Evolutionary conservation across 2,329 filamentous ascomycete genomes (phyloP), one percentile per base, ranked within the genome.

Genomic region (Colletotrichum sp.): DNA sequence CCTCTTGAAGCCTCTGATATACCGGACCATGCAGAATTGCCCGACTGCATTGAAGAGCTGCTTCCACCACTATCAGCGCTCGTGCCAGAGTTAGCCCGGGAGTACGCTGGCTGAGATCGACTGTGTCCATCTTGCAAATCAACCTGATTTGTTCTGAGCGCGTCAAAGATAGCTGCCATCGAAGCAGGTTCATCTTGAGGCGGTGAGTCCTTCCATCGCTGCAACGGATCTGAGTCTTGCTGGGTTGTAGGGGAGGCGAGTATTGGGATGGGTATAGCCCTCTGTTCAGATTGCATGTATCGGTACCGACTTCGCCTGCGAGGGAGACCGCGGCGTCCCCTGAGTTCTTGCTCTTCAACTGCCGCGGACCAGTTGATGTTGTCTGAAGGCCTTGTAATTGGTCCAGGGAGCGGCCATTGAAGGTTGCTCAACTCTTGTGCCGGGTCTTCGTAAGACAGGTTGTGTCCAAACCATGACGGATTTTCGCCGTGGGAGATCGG

Each of bases 141-240:
- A 34, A 15, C 28, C 2, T 9, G 27, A 15, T 25, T 30, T 28
- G 48, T 39, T 32, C 55, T 79, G 34, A 83, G 72, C 3, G 82
- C 82, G 0, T 77, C 61, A 3, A 81, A 80, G 36, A 84, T 85
- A 2, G 79, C 81, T 10, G 78, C 77, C 3, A 84, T 78, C 2
- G 77, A 71, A 2, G 81, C 82, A 5, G 80, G 79, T 76, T 86
- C 79, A 71, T 84, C 65, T 72, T 84, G 71, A 3, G 84, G 78
- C 4, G 82, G 82, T 1, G 83, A 84, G 22, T 81, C 76, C 8
- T 80, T 75, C 83, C 83, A 84, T 68, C 83, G 74, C 70, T 84
- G 79, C 10, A 84, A 66, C 2, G 82, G 83, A 10, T 80, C 80
- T 65, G 81, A 39, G 16, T 15, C 25, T 28, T 58, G 39, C 16